A percentile compares a stretch with the other conserved stretches of the same genome.
Conservation (phyloP, 306 rosid genomes). For the Styphnolobium japonicum region DNA sequence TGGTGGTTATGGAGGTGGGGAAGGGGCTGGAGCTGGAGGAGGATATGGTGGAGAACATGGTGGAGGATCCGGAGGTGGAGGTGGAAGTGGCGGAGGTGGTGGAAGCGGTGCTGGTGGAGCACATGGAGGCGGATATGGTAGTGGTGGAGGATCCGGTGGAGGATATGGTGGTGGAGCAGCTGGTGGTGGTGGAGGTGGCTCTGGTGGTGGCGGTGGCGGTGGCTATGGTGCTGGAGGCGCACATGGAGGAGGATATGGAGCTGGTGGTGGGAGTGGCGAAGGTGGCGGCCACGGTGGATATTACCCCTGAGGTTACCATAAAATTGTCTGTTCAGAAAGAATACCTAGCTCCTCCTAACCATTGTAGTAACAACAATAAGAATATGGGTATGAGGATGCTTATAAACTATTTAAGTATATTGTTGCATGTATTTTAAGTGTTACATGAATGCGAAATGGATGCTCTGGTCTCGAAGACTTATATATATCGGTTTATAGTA, state of each 20-base stretch:
- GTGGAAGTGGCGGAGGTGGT: slow-evolving; percentile 27
- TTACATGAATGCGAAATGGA: background rate
- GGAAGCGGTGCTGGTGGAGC: slow-evolving; percentile 45
- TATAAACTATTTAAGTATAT: background rate
- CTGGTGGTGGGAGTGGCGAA: slow-evolving; percentile 36
- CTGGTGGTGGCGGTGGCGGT: slow-evolving; percentile 35
- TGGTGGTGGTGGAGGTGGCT: slow-evolving; percentile 36
- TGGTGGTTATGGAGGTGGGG: slow-evolving; percentile 23
- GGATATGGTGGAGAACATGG: slow-evolving; percentile 34
- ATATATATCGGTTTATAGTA: background rate
- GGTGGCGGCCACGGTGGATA: slow-evolving; percentile 52
- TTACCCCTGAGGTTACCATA: slow-evolving; percentile 33
- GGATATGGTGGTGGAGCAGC: slow-evolving; percentile 33
- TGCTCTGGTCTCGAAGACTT: background rate
- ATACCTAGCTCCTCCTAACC: background rate
- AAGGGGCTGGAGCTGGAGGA: slow-evolving; percentile 29
- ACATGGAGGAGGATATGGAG: slow-evolving; percentile 38
- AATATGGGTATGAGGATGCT: slow-evolving; percentile 7
- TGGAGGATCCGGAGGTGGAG: slow-evolving; percentile 30
- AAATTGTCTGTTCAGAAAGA: background rate
- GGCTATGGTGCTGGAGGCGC: slow-evolving; percentile 32
- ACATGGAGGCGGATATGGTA: slow-evolving; percentile 46
- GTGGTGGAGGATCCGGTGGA: slow-evolving; percentile 38
- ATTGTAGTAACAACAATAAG: slow-evolving; percentile 21
- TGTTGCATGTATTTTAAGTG: background rate